These are phyloP conservation scores for Malassezia furfur DNA, from an alignment of 1,284 basidiomycete species.

Conservation along the genomic window DNA sequence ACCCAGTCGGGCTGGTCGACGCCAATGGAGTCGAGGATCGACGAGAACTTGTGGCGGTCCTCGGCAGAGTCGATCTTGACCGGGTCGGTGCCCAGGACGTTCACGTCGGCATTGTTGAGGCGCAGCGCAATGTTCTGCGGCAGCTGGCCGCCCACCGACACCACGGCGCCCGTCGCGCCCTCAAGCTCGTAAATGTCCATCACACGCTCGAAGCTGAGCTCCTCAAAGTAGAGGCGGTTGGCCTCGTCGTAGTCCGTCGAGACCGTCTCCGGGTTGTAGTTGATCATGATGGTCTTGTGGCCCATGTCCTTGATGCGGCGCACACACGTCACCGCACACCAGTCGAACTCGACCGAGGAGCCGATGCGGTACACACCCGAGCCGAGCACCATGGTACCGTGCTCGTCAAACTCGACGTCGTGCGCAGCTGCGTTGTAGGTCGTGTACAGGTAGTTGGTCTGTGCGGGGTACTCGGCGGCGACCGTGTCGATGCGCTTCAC, in stretches of 20 bases:
- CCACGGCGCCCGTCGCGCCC: constrained; percentile 79
- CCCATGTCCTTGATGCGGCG: constrained; percentile 82
- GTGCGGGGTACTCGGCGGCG: constrained; percentile 94
- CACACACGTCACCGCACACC: constrained; percentile 98
- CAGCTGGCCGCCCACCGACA: constrained; percentile 79
- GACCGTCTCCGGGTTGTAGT: constrained; percentile 99
- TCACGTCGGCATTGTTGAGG: constrained; percentile 79
- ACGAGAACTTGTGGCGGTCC: constrained; percentile 98
- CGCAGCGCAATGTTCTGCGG: constrained; percentile 94
- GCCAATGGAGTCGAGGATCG: constrained; percentile 82
- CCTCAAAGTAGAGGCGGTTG: constrained; percentile 95
- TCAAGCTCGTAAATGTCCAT: constrained; percentile 99
- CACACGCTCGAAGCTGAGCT: constrained; percentile 91
- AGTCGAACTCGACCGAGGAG: constrained; percentile 97
- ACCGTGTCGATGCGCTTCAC: constrained; percentile 99
- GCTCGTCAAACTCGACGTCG: constrained; percentile 89
- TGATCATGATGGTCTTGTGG: constrained; percentile 95
- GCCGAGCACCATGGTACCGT: constrained; percentile 98
- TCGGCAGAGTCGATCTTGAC: constrained; percentile 92
- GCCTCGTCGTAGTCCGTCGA: constrained; percentile 99
- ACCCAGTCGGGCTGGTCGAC: constrained; percentile 96
- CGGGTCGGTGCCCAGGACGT: constrained; percentile 91
- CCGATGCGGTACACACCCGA: constrained; percentile 98
- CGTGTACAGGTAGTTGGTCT: constrained; percentile 99
- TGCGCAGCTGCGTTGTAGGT: constrained; percentile 96